Evolutionary conservation across 2,329 filamentous ascomycete species (phyloP).

Genomic region (Mollisiaceae sp.): DNA sequence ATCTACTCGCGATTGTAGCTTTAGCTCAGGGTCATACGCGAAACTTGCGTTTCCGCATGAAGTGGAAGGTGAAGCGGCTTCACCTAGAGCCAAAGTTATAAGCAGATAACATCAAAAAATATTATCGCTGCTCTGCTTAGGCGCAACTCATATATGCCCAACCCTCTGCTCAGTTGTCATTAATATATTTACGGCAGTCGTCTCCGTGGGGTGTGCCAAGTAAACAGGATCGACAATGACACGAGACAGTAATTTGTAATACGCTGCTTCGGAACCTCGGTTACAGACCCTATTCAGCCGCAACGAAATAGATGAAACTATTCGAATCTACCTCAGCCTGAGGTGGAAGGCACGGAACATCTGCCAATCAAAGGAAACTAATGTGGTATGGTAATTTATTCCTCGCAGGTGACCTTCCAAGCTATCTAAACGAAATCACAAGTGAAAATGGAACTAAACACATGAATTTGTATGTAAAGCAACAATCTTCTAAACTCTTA

Average conservation of each 20-base stretch:
- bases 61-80: too few relatives aligned
- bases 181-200: conserved; percentile 9
- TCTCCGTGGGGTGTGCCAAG: conserved; percentile 1
- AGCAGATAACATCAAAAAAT: too few relatives aligned
- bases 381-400: conserved; percentile 3
- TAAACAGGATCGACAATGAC: background rate
- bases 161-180: background rate
- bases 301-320: conserved; percentile 1
- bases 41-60: too few relatives aligned
- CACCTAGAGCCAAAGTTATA: too few relatives aligned
- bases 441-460: conserved; percentile 1
- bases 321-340: conserved; percentile 6
- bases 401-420: conserved; percentile 4
- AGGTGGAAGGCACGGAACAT: background rate
- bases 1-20: too few relatives aligned
- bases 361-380: background rate
- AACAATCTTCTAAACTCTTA: background rate
- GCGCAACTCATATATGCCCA: too few relatives aligned
- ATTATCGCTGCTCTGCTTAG: too few relatives aligned
- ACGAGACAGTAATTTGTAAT: conserved; percentile 1
- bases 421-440: background rate
- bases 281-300: conserved; percentile 1
- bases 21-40: too few relatives aligned
- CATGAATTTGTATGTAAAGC: background rate
- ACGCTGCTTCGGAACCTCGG: conserved; percentile 1